phyloP scores from a whole-genome alignment of 257 asterid genomes.

The Gentiana macrophylla region DNA sequence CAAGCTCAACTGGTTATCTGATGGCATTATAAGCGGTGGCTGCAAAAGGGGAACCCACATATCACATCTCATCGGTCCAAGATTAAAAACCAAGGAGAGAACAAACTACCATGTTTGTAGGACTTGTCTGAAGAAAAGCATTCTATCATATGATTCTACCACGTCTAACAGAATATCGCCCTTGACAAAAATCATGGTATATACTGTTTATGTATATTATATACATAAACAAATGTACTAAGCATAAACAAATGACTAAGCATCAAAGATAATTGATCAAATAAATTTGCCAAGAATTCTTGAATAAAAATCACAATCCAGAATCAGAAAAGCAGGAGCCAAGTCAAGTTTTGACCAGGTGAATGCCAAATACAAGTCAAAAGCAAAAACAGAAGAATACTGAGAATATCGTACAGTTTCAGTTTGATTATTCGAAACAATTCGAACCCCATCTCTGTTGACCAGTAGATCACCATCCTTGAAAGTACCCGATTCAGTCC shows the following conservation, averaged over 20 bases:
- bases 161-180: no score
- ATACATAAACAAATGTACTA: background rate
- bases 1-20: conserved; percentile 87
- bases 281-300: background rate
- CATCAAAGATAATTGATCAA: background rate
- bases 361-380: background rate
- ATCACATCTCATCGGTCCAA: no score
- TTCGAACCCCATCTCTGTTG: conserved; percentile 82
- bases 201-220: no score
- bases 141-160: no score
- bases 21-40: conserved; percentile 80
- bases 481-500: conserved; percentile 94
- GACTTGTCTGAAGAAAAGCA: no score
- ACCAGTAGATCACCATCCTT: conserved; percentile 97
- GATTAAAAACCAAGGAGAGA: no score
- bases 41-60: conserved; percentile 14
- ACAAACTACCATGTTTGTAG: no score
- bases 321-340: background rate
- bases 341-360: background rate
- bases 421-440: conserved; percentile 60
- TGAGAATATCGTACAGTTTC: conserved; percentile 43
- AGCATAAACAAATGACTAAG: background rate
- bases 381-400: background rate
- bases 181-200: no score
- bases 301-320: background rate